These are phyloP conservation scores for Gracilaria gracilis DNA, from an alignment of 23 red algal species.

Conservation along the genomic window DNA sequence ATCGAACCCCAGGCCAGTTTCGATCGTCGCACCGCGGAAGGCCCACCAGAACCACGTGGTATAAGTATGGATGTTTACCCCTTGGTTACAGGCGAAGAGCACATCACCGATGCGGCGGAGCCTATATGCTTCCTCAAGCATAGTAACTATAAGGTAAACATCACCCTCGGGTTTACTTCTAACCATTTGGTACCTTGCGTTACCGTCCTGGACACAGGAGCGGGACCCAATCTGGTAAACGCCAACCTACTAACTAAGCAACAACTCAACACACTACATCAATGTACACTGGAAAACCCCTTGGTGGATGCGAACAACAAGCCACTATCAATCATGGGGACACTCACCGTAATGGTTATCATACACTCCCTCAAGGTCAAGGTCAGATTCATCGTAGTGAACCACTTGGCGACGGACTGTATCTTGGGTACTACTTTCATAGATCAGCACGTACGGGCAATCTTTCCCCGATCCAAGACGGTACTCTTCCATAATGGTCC, in stretches of 20 bases:
- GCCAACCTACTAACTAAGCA: background rate
- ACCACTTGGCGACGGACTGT: background rate
- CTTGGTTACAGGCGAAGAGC: background rate
- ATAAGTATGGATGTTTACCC: background rate
- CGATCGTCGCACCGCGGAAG: background rate
- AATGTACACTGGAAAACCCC: too few species aligned
- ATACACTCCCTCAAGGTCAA: background rate
- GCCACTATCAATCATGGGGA: background rate
- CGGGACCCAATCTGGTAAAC: background rate
- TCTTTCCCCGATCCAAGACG: background rate
- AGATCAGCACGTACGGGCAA: background rate
- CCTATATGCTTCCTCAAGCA: background rate
- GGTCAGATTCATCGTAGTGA: background rate
- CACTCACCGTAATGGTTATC: background rate
- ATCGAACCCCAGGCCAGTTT: too few species aligned
- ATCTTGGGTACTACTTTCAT: background rate
- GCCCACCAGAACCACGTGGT: background rate
- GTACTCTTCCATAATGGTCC: background rate
- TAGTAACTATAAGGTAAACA: background rate
- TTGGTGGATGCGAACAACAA: background rate
- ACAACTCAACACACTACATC: too few species aligned
- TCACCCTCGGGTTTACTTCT: too few species aligned
- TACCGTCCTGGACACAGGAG: constrained; percentile 14
- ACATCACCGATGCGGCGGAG: background rate
- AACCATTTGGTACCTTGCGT: too few species aligned